Evolutionary conservation across 1,284 basidiomycete species (phyloP).

Genomic region (Inonotus hispidus): DNA sequence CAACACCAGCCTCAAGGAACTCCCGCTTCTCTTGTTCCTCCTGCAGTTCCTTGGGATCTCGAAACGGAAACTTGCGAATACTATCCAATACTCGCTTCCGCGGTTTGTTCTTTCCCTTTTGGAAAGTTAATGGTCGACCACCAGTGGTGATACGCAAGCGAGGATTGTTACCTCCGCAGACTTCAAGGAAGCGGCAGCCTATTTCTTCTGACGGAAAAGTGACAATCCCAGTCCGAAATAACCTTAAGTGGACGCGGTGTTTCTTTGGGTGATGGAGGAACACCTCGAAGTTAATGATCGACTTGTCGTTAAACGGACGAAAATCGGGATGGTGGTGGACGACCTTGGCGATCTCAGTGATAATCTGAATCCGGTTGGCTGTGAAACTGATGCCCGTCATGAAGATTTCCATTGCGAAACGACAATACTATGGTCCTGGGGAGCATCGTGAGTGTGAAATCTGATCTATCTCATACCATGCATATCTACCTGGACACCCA

Average conservation of each 20-base stretch:
- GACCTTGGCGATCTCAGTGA: constrained; percentile 34
- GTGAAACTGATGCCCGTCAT: constrained; percentile 33
- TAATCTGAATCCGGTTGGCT: constrained; percentile 32
- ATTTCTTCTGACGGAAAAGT: constrained; percentile 41
- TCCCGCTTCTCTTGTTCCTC: constrained; percentile 10
- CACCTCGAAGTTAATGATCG: constrained; percentile 46
- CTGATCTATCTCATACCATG: no score
- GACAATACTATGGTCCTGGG: no score
- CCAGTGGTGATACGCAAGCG: constrained; percentile 25
- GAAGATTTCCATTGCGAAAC: constrained; percentile 30
- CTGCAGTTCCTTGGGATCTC: constrained; percentile 32
- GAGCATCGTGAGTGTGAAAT: no score
- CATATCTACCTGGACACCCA: no score
- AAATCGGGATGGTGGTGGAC: constrained; percentile 40
- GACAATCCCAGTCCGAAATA: constrained; percentile 37
- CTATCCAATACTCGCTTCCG: constrained; percentile 36
- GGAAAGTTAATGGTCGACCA: constrained; percentile 35
- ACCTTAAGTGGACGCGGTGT: neutral
- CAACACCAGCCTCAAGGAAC: constrained; percentile 26
- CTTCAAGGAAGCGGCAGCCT: constrained; percentile 37
- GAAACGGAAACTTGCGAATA: constrained; percentile 39
- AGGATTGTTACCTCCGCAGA: constrained; percentile 33
- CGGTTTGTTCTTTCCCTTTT: constrained; percentile 29
- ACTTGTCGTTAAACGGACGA: constrained; percentile 23
- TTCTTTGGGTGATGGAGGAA: constrained; percentile 37